Percentiles rank a stretch among this genome's conserved stretches.
Conservation (phyloP, 2,329 filamentous ascomycete species). For the Podosphaera aphanis region DNA sequence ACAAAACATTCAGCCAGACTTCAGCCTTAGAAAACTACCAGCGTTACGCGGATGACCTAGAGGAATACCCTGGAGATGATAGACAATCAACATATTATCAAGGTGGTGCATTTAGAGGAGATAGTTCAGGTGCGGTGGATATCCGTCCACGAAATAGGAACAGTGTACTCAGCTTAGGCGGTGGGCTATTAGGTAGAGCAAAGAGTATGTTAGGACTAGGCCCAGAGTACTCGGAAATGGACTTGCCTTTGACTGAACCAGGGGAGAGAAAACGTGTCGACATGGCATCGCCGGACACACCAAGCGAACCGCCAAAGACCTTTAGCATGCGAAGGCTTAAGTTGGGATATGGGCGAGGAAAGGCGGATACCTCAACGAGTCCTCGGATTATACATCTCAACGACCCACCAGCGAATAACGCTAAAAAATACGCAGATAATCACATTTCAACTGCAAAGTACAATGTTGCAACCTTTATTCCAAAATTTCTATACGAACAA, state of each 20-base stretch:
- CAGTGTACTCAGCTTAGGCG: constrained; percentile 68
- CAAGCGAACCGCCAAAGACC: constrained; percentile 24
- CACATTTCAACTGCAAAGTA: constrained; percentile 97
- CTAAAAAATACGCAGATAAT: constrained; percentile 84
- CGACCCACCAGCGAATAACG: constrained; percentile 76
- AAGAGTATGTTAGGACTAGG: constrained; percentile 84
- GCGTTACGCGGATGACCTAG: constrained; percentile 69
- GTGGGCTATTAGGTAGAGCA: constrained; percentile 63
- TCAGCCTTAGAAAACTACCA: constrained; percentile 74
- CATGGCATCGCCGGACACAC: constrained; percentile 23
- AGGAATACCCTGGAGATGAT: constrained; percentile 58
- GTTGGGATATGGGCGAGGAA: constrained; percentile 69
- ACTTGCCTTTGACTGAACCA: constrained; percentile 73
- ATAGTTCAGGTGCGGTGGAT: constrained; percentile 25
- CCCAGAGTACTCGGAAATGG: constrained; percentile 86
- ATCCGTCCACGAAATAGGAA: constrained; percentile 52
- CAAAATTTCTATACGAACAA: constrained; percentile 93
- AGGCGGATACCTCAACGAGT: constrained; percentile 74
- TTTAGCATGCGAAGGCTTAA: constrained; percentile 61
- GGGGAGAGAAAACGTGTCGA: constrained; percentile 25
- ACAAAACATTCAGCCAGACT: constrained; percentile 34
- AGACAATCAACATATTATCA: constrained; percentile 62
- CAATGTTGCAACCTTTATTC: constrained; percentile 76
- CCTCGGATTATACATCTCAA: constrained; percentile 88
- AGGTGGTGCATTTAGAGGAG: constrained; percentile 34